These are phyloP conservation scores for Trametes maxima DNA, from an alignment of 768 basidiomycete species.

Conservation along the genomic window DNA sequence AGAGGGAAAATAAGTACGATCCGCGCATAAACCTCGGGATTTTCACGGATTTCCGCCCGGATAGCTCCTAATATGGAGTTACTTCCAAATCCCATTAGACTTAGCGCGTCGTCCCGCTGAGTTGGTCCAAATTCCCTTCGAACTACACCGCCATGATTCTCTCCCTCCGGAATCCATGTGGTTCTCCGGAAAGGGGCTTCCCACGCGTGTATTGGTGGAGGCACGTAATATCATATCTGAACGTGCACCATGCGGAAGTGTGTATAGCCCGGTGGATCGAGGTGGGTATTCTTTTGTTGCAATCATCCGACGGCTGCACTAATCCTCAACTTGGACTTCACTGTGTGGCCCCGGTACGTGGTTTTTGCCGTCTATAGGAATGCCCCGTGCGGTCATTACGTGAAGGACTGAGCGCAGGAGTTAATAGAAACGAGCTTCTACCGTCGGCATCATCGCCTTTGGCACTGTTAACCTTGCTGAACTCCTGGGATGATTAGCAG, in stretches of 20 bases:
- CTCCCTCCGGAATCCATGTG: not conserved
- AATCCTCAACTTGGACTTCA: not conserved
- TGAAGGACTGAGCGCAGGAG: no score
- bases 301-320: not conserved
- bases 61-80: no score
- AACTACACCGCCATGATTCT: not conserved
- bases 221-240: not conserved
- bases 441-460: no score
- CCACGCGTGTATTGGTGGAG: not conserved
- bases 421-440: no score
- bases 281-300: not conserved
- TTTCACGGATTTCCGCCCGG: no score
- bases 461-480: no score
- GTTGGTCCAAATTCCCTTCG: not conserved
- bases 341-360: not conserved
- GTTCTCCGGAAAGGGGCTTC: not conserved
- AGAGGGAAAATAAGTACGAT: no score
- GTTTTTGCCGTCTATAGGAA: not conserved
- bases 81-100: no score
- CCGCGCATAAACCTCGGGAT: no score
- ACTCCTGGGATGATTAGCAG: no score
- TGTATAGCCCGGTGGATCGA: constrained; percentile 1
- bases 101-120: not conserved
- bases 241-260: constrained; percentile 1
- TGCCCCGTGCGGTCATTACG: no score